Evolutionary conservation across 352 stramenopile species (phyloP), one percentile per base, ranked within the genome.

Genomic region (Pythium guiyangense): DNA sequence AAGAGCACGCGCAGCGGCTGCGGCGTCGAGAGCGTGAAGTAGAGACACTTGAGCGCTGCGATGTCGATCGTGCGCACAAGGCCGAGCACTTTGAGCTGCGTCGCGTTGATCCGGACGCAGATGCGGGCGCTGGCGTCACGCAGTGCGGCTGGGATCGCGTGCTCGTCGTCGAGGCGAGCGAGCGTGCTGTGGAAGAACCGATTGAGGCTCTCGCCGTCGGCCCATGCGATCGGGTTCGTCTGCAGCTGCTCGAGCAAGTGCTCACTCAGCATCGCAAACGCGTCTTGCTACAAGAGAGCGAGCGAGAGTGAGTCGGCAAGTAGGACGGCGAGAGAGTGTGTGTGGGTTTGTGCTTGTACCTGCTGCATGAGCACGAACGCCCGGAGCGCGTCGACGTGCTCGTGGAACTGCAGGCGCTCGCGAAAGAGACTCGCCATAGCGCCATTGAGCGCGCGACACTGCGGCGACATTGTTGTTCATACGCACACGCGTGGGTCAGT

Each of bases 291-390:
- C n/a, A n/a, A n/a, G n/a, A n/a, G n/a, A n/a, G n/a, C n/a, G n/a
- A n/a, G n/a, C n/a, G n/a, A n/a, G n/a, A n/a, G n/a, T n/a, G n/a
- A n/a, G n/a, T n/a, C n/a, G n/a, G n/a, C n/a, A n/a, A n/a, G n/a
- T n/a, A n/a, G n/a, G n/a, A n/a, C n/a, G n/a, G n/a, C n/a, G n/a
- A n/a, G 55, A 31, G 37, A 25, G 2, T 44, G 37, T 27, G 12
- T 29, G 42, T 47, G 8, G 9, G 18, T 47, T 47, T 25, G 42
- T 10, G 0, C 8, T 40, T 20, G 17, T 69, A 90, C 79, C 79
- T 88, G 75, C 48, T 79, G 73, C 77, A 90, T 88, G n/a, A 90
- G 70, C 8, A 90, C 72, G 46, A 84, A 87, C 50, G 73, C 63
- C 14, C 77, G 71, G 35, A 90, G 60, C 4, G 67, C 54, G 46